Evolutionary conservation across 805 yeast species (phyloP), one percentile per base, ranked within the genome.

Genomic region (Aciculoconidium aculeatum): DNA sequence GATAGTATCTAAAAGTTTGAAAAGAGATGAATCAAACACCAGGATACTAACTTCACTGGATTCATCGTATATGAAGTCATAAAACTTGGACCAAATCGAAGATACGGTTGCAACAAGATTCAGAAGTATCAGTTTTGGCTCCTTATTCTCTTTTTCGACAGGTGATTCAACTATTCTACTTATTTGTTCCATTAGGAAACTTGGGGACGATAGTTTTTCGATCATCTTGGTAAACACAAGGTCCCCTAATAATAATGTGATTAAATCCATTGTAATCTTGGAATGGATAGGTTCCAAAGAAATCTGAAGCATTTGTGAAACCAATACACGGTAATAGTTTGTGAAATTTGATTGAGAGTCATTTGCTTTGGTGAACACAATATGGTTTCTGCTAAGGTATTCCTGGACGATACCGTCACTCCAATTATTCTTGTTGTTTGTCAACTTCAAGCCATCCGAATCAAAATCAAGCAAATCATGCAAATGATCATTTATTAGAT

Each of bases 241-340:
- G 39, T 58, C 63, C 11, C 55, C 43, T 14, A 55, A 25, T n/a
- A 57, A 31, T n/a, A 42, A 30, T 7, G 34, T 40, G 1, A 52
- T 37, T 18, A 58, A 44, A 23, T 42, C 40, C 21, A 40, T 35
- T 3, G 49, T 36, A 3, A 56, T 55, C 20, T 45, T 42, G 5
- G 61, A 53, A 12, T 47, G 40, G 6, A 44, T 25, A 7, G 48
- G 47, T 10, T 28, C 32, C 11, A 50, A 45, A 2, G 51, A 36
- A 8, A 30, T 13, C 4, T 15, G 27, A 13, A 58, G 29, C n/a
- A 58, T 29, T 15, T 47, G 43, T 28, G 37, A 39, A 4, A 44
- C 44, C 7, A 58, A 28, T 9, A 51, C 27, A 17, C 61, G 30
- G 25, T 50, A 45, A 26, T 57, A 57, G 7, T 15, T 23, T n/a